Conservation (phyloP, 768 basidiomycete species). For the Rhizopogon vesiculosus region DNA sequence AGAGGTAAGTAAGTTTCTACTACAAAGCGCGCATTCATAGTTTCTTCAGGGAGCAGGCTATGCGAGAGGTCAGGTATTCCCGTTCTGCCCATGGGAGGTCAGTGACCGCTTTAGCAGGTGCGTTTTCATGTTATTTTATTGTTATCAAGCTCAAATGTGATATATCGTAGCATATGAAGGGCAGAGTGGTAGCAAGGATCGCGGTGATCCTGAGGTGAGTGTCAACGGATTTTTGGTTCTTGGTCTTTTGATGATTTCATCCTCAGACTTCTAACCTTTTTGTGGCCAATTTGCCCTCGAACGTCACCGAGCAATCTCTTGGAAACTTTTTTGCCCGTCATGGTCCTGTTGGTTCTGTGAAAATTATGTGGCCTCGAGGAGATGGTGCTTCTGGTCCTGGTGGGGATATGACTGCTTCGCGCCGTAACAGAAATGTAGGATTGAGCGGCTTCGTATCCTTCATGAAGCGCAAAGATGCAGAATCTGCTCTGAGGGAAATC, state of each 20-base stretch:
- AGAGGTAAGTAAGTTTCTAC: constrained; percentile 48
- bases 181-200: constrained; percentile 85
- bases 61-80: constrained; percentile 80
- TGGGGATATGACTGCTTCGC: constrained; percentile 67
- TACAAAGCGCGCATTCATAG: neutral
- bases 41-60: constrained; percentile 78
- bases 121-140: constrained; percentile 15
- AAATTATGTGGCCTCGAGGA: constrained; percentile 98
- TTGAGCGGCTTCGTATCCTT: constrained; percentile 96
- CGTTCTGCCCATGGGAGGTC: constrained; percentile 70
- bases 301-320: constrained; percentile 80
- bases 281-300: constrained; percentile 87
- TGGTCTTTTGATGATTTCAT: constrained; percentile 1
- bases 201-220: constrained; percentile 80
- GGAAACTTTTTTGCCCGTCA: constrained; percentile 88
- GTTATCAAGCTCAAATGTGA: constrained; percentile 1
- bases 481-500: constrained; percentile 79
- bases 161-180: constrained; percentile 69
- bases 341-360: constrained; percentile 93
- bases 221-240: neutral
- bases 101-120: constrained; percentile 87
- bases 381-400: constrained; percentile 67
- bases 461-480: constrained; percentile 92
- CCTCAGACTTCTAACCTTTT: constrained; percentile 89
- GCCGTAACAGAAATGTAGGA: constrained; percentile 68